Conservation (phyloP, 768 basidiomycete species). For the Ramaria sp. region DNA sequence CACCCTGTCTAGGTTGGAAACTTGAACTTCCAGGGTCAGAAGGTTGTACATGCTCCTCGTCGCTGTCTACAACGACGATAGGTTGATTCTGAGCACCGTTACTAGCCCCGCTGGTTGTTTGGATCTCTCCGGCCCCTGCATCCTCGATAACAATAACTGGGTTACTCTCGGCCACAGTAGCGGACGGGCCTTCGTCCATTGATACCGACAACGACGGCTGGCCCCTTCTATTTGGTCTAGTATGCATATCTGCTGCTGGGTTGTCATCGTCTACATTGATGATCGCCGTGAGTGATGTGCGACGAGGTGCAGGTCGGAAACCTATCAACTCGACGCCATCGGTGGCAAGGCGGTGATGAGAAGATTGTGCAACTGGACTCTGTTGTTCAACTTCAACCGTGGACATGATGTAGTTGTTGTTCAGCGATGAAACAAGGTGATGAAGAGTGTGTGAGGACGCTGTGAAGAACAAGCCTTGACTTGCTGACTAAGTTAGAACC, state of each 20-base stretch:
- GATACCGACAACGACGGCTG: not conserved
- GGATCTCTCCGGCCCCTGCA: not conserved
- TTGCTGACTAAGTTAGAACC: too few species aligned
- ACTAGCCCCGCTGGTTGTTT: too few species aligned
- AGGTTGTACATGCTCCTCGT: slow-evolving; percentile 23
- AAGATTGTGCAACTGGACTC: not conserved
- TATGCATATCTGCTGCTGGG: not conserved
- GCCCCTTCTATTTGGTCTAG: not conserved
- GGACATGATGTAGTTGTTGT: not conserved
- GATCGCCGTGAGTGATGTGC: not conserved
- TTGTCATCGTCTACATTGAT: not conserved
- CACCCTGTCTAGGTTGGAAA: not conserved
- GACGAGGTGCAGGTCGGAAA: not conserved
- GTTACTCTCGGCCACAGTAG: not conserved
- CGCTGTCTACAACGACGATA: slow-evolving; percentile 28
- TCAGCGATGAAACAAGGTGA: too few species aligned
- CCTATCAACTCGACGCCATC: not conserved
- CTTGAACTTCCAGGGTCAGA: not conserved
- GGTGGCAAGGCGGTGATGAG: not conserved
- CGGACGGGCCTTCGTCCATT: not conserved
- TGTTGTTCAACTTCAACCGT: not conserved
- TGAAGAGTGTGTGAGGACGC: too few species aligned
- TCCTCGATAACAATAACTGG: not conserved
- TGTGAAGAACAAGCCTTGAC: too few species aligned
- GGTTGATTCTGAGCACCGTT: slow-evolving; percentile 7